These are phyloP conservation scores for Malania oleifera DNA, from an alignment of 164 flowering plant genomes.

Conservation along the genomic window DNA sequence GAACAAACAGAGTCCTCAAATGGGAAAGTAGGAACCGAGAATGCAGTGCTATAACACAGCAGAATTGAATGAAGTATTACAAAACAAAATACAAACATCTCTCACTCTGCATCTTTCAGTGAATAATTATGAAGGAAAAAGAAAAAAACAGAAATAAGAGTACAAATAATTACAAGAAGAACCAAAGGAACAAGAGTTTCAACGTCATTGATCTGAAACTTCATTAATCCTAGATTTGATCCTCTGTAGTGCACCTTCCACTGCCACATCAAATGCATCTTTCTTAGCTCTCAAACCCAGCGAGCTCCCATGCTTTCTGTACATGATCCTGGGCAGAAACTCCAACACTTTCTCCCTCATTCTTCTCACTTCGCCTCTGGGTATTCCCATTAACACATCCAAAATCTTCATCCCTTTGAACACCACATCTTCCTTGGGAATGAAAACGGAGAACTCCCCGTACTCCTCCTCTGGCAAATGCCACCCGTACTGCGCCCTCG, in stretches of 20 bases:
- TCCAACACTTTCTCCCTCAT: conserved; percentile 80
- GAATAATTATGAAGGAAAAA: neutral
- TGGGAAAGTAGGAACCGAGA: no score
- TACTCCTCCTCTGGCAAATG: conserved; percentile 64
- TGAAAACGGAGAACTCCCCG: conserved; percentile 67
- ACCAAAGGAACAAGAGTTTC: neutral
- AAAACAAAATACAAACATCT: neutral
- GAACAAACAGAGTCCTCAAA: no score
- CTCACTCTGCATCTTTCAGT: neutral
- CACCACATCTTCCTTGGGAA: conserved; percentile 92
- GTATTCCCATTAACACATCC: conserved; percentile 65
- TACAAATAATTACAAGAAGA: neutral
- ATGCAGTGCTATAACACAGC: no score
- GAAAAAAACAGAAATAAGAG: neutral
- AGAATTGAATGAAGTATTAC: neutral
- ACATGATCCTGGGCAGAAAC: conserved; percentile 64
- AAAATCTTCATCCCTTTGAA: conserved; percentile 59
- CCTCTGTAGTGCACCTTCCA: conserved; percentile 58
- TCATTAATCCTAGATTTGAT: conserved; percentile 41
- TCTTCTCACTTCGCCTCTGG: conserved; percentile 47
- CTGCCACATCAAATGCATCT: conserved; percentile 90
- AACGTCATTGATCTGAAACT: conserved; percentile 7
- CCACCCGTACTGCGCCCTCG: conserved; percentile 73
- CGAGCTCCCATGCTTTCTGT: conserved; percentile 78
- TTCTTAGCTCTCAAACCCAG: conserved; percentile 43